Evolutionary conservation across 2,329 filamentous ascomycete genomes (phyloP), one percentile per base, ranked within the genome.

Genomic region (Aspergillus luchuensis): DNA sequence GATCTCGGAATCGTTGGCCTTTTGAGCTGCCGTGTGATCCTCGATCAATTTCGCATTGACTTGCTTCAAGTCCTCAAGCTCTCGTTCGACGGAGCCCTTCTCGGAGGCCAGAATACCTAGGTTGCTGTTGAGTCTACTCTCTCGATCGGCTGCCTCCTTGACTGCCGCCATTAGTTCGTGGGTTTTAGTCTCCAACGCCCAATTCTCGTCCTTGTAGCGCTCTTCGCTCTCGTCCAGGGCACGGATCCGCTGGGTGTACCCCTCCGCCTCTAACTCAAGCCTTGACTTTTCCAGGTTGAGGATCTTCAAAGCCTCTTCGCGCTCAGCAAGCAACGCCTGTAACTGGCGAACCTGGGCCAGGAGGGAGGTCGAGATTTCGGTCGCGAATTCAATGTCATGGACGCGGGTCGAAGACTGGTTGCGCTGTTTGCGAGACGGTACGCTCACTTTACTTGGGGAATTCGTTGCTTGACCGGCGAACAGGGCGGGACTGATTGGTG

Each of bases 381-480:
- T 93, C n/a, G 94, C 95, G 72, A 99, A 96, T 69, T 97, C 92
- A 72, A 99, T 96, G 72, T 99, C 95, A 74, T 98, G 92, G 11
- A 96, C 89, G 55, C 93, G 88, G 72, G 89, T 95, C 8, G 90
- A 86, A 2, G 91, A 91, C 73, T 97, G 94, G 69, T 98, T 98
- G 58, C 95, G 87, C 73, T 95, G 86, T 74, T 93, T 95, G 67
- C 94, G 87, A 67, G 91, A 94, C 1, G 92, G 92, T 8, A 95
- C 91, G 69, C 85, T 90, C 64, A 96, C 83, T 79, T 98, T 99
- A 47, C 91, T 92, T 2, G 94, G 94, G 23, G 94, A 97, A 60
- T 87, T 89, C 8, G 89, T 90, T 47, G 91, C 91, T 73, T 94
- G 90, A 71, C 89, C 91, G 68, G 94, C 90, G 72, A 96, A 95